phyloP scores from a whole-genome alignment of 2,329 filamentous ascomycete genomes.

The Apiospora arundinis region DNA sequence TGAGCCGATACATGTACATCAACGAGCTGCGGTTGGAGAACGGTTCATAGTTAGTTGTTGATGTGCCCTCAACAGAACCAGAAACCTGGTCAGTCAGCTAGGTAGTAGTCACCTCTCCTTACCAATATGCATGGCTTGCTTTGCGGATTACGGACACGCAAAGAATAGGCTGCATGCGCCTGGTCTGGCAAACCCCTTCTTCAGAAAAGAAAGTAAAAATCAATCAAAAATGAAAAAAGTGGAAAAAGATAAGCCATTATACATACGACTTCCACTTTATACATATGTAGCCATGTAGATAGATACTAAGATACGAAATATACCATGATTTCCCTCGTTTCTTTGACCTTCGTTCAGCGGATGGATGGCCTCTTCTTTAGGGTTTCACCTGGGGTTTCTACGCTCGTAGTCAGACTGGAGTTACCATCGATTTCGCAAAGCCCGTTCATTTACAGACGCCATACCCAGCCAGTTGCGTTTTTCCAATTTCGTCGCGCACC shows the following conservation, averaged over 20 bases:
- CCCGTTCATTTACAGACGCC: no score
- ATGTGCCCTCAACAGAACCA: no score
- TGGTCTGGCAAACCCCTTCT: neutral
- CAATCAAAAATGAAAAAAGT: no score
- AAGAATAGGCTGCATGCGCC: neutral
- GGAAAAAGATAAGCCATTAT: neutral
- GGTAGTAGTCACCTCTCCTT: neutral
- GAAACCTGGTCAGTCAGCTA: neutral
- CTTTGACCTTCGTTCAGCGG: neutral
- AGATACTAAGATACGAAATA: neutral
- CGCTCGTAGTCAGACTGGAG: no score
- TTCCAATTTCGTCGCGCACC: no score
- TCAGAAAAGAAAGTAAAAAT: slow-evolving; percentile 17
- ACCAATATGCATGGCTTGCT: slow-evolving; percentile 15
- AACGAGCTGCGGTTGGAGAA: slow-evolving; percentile 77
- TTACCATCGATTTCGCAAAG: no score
- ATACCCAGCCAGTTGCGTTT: no score
- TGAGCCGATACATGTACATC: slow-evolving; percentile 93
- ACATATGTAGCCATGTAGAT: slow-evolving; percentile 5
- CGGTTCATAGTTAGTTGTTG: slow-evolving; percentile 29
- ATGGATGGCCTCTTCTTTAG: neutral
- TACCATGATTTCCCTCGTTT: neutral
- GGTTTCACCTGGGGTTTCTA: no score
- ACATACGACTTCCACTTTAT: neutral
- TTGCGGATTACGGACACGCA: neutral